Base-by-base conservation (phyloP, 2,329 filamentous ascomycete species). In the Epichloe hybrida region DNA sequence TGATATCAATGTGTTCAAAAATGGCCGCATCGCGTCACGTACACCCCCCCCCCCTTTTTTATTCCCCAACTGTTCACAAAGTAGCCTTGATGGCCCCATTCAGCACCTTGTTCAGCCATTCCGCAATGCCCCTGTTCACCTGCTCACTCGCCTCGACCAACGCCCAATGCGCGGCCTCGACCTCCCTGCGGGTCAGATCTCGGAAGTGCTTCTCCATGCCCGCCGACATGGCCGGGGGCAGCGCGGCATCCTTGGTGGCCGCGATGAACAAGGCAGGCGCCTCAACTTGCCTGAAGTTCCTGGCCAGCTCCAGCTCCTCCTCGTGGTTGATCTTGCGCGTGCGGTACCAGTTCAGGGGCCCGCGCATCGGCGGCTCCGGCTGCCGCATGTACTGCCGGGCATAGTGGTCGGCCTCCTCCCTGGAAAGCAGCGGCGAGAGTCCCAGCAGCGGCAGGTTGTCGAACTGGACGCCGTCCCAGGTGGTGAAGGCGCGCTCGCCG, bases 291-390 rank as follows among this genome's bases (percentile, higher is more conserved):
- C 72, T 50, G 36, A 55, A 80, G 59, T 81, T 81, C 53, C 77
- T 71, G 49, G 80, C 72, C 40, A 86, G 70, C 41, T 72, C 64
- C 46, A 65, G 57, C 61, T 96, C 93, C 55, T 96, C 88, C 40
- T 87, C 77, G 62, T 74, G 86, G 66, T 95, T 95, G 55, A 83
- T 66, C 64, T 78, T 71, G 20, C 79, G 73, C 3, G 79, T 85
- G 42, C 89, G 81, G 69, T 98, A 98, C 87, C 88, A 96, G 68
- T 90, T 93, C 53, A 88, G 72, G 15, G 88, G 87, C 0, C 88
- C 88, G 56, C 83, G 79, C 56, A 97, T 66, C 44, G 88, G 88
- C 5, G 62, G 64, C 8, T 54, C 56, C 15, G 55, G 46, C 61
- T 83, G 77, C 41, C 77, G 75, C n/a, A 72, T 66, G 66, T 83